Evolutionary conservation across 352 stramenopile species (phyloP), one percentile per base, ranked within the genome.

Genomic region (Phytophthora uliginosa): DNA sequence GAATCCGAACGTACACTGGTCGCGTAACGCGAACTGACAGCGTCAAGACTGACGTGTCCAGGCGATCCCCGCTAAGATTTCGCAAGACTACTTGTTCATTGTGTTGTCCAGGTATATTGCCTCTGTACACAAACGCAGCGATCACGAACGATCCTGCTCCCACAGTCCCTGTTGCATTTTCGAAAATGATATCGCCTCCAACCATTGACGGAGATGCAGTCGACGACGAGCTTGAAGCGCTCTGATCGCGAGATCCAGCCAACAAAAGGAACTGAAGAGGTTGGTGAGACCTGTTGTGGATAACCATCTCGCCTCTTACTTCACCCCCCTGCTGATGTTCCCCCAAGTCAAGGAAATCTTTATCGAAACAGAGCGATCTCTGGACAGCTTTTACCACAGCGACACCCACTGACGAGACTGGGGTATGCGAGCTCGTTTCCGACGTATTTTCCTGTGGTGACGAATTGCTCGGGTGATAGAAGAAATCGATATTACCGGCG

Each of bases 1-100:
- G 91, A 45, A 97, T 86, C 4, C 89, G 82, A 36, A 97, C 87
- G 65, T 96, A 96, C 1, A 97, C 89, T 28, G 91, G 91, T 12
- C 89, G 77, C 6, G 86, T 92, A 50, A 97, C 79, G 15, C 85
- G 86, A 58, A 92, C 75, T 9, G 70, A 81, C 10, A 97, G 63
- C 26, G 79, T 93, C 36, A 96, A 66, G 6, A 85, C 74, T 17
- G 86, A 89, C 17, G 85, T 92, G 61, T 97, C 88, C 3, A 95
- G 66, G 15, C 90, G 89, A 64, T 96, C 88, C n/a, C 76, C 76
- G 42, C 79, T 94, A 13, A 97, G 78, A 69, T 97, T 97, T 13
- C 89, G 82, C 36, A 97, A 76, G 15, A 95, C 63, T 60, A 97
- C 91, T 59, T 93, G 87, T 33, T 95, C 88, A 26, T 72, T 81